phyloP scores from a whole-genome alignment of 495 filamentous ascomycete species.

The Corynascus novoguineensis region DNA sequence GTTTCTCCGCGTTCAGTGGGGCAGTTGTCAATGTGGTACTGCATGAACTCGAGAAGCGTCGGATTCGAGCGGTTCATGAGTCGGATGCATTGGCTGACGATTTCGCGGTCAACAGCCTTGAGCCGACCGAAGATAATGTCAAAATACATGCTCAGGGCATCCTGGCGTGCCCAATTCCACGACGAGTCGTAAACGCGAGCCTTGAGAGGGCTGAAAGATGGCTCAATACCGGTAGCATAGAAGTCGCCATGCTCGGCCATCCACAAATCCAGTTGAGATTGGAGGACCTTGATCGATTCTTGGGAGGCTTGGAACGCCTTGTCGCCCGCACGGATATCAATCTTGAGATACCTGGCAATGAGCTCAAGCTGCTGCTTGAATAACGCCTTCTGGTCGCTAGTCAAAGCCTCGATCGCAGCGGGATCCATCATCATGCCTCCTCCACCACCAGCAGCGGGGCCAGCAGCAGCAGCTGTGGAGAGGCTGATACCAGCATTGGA shows the following conservation, averaged over 20 bases:
- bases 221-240: conserved; percentile 91
- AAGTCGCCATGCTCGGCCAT: conserved; percentile 91
- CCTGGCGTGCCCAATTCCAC: conserved; percentile 99
- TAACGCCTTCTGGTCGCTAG: conserved; percentile 86
- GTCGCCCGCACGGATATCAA: conserved; percentile 91
- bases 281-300: conserved; percentile 76
- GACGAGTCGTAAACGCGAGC: conserved; percentile 95
- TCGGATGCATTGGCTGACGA: conserved; percentile 94
- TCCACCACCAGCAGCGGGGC: conserved; percentile 65
- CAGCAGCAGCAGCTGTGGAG: conserved; percentile 64
- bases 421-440: conserved; percentile 99
- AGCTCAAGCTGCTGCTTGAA: conserved; percentile 98
- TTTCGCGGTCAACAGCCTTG: conserved; percentile 90
- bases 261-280: conserved; percentile 93
- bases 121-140: conserved; percentile 98
- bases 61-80: conserved; percentile 99
- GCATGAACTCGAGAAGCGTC: conserved; percentile 95
- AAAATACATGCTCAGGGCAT: conserved; percentile 97
- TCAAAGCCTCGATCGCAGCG: conserved; percentile 91
- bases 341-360: conserved; percentile 90
- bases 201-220: conserved; percentile 86
- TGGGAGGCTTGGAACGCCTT: conserved; percentile 82
- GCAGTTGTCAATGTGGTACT: conserved; percentile 99
- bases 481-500: conserved; percentile 77
- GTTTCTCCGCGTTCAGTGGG: conserved; percentile 95